These are phyloP conservation scores for Vachellia collinsii DNA, from an alignment of 306 rosid species.

Conservation along the genomic window DNA sequence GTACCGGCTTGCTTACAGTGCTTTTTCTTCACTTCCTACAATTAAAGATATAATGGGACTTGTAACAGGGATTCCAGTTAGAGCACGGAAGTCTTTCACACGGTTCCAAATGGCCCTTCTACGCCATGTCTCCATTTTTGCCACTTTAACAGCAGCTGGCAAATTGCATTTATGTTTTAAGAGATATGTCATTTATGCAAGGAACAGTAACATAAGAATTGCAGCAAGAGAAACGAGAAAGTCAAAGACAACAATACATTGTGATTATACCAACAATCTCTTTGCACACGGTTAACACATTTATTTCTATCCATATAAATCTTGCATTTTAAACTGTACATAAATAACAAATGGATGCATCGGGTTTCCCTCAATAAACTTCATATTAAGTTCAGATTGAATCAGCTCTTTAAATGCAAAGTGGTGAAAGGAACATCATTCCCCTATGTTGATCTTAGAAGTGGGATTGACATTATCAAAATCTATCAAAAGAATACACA, in stretches of 20 bases:
- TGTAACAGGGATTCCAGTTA: constrained; percentile 85
- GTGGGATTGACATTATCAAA: constrained; percentile 25
- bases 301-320: neutral
- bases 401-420: constrained; percentile 6
- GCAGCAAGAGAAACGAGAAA: constrained; percentile 25
- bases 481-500: constrained; percentile 15
- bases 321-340: constrained; percentile 7
- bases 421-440: neutral
- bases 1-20: constrained; percentile 83
- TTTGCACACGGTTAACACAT: constrained; percentile 13
- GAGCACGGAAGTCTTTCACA: constrained; percentile 73
- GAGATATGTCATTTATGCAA: constrained; percentile 14
- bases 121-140: constrained; percentile 83
- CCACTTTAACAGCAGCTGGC: constrained; percentile 84
- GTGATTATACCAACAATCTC: neutral
- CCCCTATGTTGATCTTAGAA: neutral
- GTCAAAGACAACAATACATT: constrained; percentile 8
- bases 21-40: constrained; percentile 87
- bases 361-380: constrained; percentile 16
- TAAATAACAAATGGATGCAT: constrained; percentile 14
- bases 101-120: constrained; percentile 73
- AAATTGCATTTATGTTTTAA: constrained; percentile 33
- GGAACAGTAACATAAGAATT: neutral
- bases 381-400: neutral
- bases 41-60: constrained; percentile 90